These are phyloP conservation scores for Xylariaceae sp. DNA, from an alignment of 2,329 filamentous ascomycete species.

Conservation along the genomic window DNA sequence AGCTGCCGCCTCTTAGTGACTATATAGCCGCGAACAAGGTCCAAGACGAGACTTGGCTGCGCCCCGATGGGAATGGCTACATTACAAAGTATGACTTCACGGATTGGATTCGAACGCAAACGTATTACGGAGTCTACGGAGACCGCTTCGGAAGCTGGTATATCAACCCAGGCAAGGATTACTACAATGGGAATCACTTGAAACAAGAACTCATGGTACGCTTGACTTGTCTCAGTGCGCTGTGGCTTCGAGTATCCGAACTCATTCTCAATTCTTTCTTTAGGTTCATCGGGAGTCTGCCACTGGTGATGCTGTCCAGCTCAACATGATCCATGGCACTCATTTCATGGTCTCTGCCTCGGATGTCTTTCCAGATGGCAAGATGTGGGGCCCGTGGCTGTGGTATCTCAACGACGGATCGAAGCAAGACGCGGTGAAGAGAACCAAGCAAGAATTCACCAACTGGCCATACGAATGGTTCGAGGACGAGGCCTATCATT, in stretches of 20 bases:
- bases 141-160: constrained; percentile 58
- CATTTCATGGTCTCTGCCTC: constrained; percentile 49
- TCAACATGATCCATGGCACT: constrained; percentile 62
- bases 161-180: constrained; percentile 57
- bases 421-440: constrained; percentile 48
- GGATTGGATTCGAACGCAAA: constrained; percentile 44
- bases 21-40: constrained; percentile 55
- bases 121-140: constrained; percentile 59
- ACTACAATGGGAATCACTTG: constrained; percentile 58
- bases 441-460: constrained; percentile 49
- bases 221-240: background rate
- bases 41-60: constrained; percentile 61
- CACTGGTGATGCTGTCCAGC: constrained; percentile 58
- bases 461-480: constrained; percentile 59
- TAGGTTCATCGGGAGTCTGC: constrained; percentile 55
- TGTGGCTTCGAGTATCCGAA: background rate
- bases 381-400: constrained; percentile 53
- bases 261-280: background rate
- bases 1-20: constrained; percentile 51
- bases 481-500: constrained; percentile 53
- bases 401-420: constrained; percentile 57
- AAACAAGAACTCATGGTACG: constrained; percentile 58
- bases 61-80: constrained; percentile 52
- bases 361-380: constrained; percentile 48
- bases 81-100: constrained; percentile 59